These are phyloP conservation scores for Paracoccidioides lutzii DNA, from an alignment of 2,329 filamentous ascomycete species.

Conservation along the genomic window DNA sequence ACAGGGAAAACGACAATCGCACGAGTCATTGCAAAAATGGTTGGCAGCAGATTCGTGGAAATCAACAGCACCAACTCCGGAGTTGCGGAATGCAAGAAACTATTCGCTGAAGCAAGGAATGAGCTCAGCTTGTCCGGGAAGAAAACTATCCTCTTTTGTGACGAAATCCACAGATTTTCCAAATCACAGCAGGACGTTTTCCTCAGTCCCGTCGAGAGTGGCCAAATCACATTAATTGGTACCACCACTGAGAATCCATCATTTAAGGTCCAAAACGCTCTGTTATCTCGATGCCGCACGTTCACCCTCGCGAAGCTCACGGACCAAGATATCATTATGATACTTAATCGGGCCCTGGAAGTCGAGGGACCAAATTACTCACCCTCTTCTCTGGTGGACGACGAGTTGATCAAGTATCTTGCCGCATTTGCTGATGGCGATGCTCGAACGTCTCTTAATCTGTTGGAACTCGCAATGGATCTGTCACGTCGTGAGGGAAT, in stretches of 20 bases:
- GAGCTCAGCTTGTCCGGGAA: slow-evolving; percentile 71
- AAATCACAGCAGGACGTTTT: slow-evolving; percentile 94
- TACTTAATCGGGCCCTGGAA: slow-evolving; percentile 61
- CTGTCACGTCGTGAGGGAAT: slow-evolving; percentile 52
- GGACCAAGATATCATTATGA: slow-evolving; percentile 56
- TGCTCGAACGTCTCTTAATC: slow-evolving; percentile 80
- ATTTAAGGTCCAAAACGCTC: slow-evolving; percentile 78
- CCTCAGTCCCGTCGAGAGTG: slow-evolving; percentile 78
- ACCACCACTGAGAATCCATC: slow-evolving; percentile 96
- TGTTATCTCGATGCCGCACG: slow-evolving; percentile 78
- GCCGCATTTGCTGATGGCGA: slow-evolving; percentile 83
- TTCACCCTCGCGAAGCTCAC: slow-evolving; percentile 72
- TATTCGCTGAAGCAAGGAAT: slow-evolving; percentile 71
- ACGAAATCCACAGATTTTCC: slow-evolving; percentile 87
- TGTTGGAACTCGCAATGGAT: slow-evolving; percentile 78
- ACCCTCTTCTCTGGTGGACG: slow-evolving; percentile 51
- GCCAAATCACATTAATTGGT: slow-evolving; percentile 80
- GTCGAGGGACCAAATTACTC: slow-evolving; percentile 43
- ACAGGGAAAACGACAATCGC: slow-evolving; percentile 59
- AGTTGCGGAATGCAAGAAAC: slow-evolving; percentile 80
- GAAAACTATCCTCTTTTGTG: slow-evolving; percentile 93
- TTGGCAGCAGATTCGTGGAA: slow-evolving; percentile 79
- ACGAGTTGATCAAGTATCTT: slow-evolving; percentile 67
- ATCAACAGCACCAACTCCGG: slow-evolving; percentile 87
- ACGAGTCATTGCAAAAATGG: slow-evolving; percentile 70